Base-by-base conservation (phyloP, 805 yeast species). In the Candida koratica region DNA sequence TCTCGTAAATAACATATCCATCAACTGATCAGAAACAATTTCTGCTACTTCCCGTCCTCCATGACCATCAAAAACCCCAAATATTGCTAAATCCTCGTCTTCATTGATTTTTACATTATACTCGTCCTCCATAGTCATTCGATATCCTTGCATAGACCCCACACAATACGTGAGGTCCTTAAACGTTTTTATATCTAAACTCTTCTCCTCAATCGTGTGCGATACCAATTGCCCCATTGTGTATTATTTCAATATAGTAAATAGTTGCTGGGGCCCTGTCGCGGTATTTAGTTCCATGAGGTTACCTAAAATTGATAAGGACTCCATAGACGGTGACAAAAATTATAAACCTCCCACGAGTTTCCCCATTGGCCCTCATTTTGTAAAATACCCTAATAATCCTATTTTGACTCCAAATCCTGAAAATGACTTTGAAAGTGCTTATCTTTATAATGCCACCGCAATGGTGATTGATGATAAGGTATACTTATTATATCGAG, bases 41-140 rank as follows among this genome's bases (percentile, higher is more conserved):
- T 67, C 67, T 1, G 89, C 78, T 15, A 83, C 70, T 17, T 71
- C 70, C 5, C 71, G 65, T 11, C 90, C 89, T 2, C 94, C 94
- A 55, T 84, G 94, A 2, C 94, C 94, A 56, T 84, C 94, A 56
- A 81, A 84, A 1, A 84, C 83, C 0, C 82, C 87, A 54, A 79
- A 81, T 3, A 83, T 68, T 9, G 74, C 62, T 18, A 62, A 44
- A 9, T 59, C 30, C 20, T 62, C 67, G 41, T 63, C 66, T 33
- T 67, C 71, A 39, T 65, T 71, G 30, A 73, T 63, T 26, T 69
- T 50, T 14, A 77, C 73, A 42, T 75, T 68, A 55, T 79, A 83
- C 4, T 87, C 84, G 58, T 83, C 90, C 51, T 83, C 90, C 77
- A 83, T 84, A 5, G 81, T 69, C 48, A 77, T 60, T 35, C 90